Evolutionary conservation across 768 basidiomycete genomes (phyloP).

Genomic region (Tubosaeta brunneosetosa): DNA sequence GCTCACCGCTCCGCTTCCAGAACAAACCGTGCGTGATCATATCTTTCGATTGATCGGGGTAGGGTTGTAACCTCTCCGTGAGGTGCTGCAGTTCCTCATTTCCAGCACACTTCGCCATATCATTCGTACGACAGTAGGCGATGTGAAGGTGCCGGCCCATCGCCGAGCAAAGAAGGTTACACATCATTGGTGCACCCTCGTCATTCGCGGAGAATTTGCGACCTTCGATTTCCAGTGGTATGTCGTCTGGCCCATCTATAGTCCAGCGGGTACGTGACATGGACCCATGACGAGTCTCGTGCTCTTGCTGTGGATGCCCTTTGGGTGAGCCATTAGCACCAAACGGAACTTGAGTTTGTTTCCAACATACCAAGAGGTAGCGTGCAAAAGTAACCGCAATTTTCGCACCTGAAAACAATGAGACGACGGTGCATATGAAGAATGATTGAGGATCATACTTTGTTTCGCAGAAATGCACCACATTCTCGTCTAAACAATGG

Average conservation of each 20-base stretch:
- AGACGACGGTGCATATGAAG: neutral
- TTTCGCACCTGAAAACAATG: slow-evolving; percentile 38
- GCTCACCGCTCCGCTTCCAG: slow-evolving; percentile 53
- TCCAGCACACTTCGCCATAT: no score
- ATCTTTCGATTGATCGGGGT: slow-evolving; percentile 48
- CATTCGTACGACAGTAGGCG: no score
- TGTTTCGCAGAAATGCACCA: slow-evolving; percentile 53
- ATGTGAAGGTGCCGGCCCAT: no score
- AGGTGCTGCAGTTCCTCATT: no score
- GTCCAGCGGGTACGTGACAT: slow-evolving; percentile 38
- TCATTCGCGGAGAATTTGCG: no score
- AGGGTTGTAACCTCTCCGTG: slow-evolving; percentile 36
- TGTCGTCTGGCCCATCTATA: no score
- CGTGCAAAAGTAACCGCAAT: slow-evolving; percentile 57
- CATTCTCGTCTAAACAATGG: slow-evolving; percentile 41
- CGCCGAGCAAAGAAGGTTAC: no score
- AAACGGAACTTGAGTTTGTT: accelerated
- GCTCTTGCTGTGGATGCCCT: slow-evolving; percentile 59
- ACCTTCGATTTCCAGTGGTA: no score
- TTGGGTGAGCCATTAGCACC: neutral
- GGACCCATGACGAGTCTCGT: slow-evolving; percentile 57
- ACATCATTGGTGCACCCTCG: no score
- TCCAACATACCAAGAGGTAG: slow-evolving; percentile 44
- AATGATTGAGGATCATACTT: slow-evolving; percentile 27
- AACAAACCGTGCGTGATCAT: slow-evolving; percentile 48